Base-by-base conservation (phyloP, 2,329 filamentous ascomycete species). In the Diaporthe longicolla region DNA sequence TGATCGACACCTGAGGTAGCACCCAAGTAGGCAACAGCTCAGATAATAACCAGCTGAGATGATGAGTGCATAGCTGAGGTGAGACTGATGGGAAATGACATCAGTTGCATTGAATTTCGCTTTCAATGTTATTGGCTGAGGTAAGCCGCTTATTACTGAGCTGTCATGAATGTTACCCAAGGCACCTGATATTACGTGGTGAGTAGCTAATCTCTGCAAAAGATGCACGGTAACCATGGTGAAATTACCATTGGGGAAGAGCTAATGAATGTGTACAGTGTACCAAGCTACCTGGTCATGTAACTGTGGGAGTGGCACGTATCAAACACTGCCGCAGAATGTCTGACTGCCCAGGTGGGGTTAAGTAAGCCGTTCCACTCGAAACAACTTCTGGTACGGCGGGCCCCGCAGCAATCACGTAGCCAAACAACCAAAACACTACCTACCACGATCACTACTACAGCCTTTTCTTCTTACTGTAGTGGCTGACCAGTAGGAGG, bases 171-270 rank as follows among this genome's bases (percentile, higher is more conserved):
- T 9, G 29, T 40, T 40, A 37, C 55, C 37, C 55, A 21, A 37
- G 7, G 29, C 5, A 32, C 29, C 5, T 32, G 29, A 32, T 32
- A 32, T 6, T 32, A 32, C 29, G 5, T 32, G 29, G 29, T 32
- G 55, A 59, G 55, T 15, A 59, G 37, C 24, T 15, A 11, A 59
- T 40, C 13, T 15, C 55, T 59, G 55, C 29, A 40, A 59, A 59
- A 59, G 1, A n/a, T 59, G 32, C 55, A 40, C 40, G 35, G 35
- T 32, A 17, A 32, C 55, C 40, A 59, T 37, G 55, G 29, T 37
- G 21, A 59, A n/a, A 6, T n/a, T 59, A 59, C 55, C 55, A 59
- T 59, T 59, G 55, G 55, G 32, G 55, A 35, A 59, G 57, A 24
- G 57, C 57, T 59, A 59, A 59, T 40, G 21, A 59, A 40, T 59